Percentiles rank a stretch among this genome's conserved stretches.
Evolutionary conservation across 768 basidiomycete species (phyloP).

Genomic region (Mycena haematopus): DNA sequence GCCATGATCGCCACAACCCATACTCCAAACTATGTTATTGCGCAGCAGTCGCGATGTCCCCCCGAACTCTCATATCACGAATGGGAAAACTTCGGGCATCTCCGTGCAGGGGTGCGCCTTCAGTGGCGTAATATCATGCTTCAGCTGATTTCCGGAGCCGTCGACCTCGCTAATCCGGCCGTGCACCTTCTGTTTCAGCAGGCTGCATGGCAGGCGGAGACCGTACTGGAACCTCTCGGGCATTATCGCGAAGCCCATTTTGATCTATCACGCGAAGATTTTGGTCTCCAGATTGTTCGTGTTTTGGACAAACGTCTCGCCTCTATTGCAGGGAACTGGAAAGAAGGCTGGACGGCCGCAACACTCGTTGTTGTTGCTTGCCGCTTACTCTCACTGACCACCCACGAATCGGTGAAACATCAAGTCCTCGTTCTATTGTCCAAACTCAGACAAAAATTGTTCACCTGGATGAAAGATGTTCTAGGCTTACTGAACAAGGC

Average conservation of each 20-base stretch:
- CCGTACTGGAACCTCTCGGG: constrained; percentile 29
- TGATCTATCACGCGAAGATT: constrained; percentile 41
- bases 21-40: constrained; percentile 50
- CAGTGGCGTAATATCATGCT: constrained; percentile 60
- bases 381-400: constrained; percentile 43
- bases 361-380: constrained; percentile 32
- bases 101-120: constrained; percentile 51
- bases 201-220: constrained; percentile 51
- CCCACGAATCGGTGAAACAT: constrained; percentile 20
- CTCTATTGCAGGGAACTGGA: constrained; percentile 15
- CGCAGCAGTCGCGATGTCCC: constrained; percentile 28
- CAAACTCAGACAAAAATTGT: constrained; percentile 38
- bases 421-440: constrained; percentile 38
- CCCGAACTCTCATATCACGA: constrained; percentile 51
- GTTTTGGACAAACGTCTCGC: constrained; percentile 33
- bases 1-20: constrained; percentile 44
- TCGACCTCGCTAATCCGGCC: constrained; percentile 47
- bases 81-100: constrained; percentile 48
- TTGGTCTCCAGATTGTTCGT: constrained; percentile 44
- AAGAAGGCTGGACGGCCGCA: constrained; percentile 23
- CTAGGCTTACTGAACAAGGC: constrained; percentile 32
- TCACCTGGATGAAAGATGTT: constrained; percentile 44
- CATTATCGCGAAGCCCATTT: constrained; percentile 58
- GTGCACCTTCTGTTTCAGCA: constrained; percentile 53
- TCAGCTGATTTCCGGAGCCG: constrained; percentile 45